Percentiles rank a stretch among this genome's conserved stretches.
Conservation (phyloP, 495 filamentous ascomycete genomes). For the Tuber aestivum region DNA sequence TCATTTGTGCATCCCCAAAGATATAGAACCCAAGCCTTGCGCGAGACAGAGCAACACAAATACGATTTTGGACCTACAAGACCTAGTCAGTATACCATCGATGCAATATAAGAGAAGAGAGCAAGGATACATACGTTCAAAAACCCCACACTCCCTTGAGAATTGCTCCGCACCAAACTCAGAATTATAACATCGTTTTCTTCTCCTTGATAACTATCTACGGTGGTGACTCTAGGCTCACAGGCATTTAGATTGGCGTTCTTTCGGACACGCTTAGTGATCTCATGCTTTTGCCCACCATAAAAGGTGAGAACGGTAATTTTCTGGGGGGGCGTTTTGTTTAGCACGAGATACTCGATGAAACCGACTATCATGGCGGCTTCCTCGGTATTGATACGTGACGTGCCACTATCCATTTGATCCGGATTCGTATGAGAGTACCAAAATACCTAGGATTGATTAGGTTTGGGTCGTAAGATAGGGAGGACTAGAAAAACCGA, state of each 20-base stretch:
- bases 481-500: slow-evolving; percentile 49
- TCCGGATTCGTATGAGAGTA: slow-evolving; percentile 61
- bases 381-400: slow-evolving; percentile 66
- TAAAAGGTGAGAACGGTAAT: slow-evolving; percentile 92
- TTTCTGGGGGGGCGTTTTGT: slow-evolving; percentile 53
- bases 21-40: slow-evolving; percentile 81
- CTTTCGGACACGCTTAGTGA: slow-evolving; percentile 52
- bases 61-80: slow-evolving; percentile 59
- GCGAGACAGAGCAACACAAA: slow-evolving; percentile 83
- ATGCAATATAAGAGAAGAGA: slow-evolving; percentile 7
- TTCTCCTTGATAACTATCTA: slow-evolving; percentile 92
- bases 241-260: slow-evolving; percentile 49
- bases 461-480: neutral
- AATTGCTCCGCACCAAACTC: slow-evolving; percentile 73
- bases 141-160: slow-evolving; percentile 38
- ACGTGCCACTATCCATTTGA: slow-evolving; percentile 57
- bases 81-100: slow-evolving; percentile 57
- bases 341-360: slow-evolving; percentile 63
- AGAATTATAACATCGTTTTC: slow-evolving; percentile 83
- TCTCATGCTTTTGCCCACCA: slow-evolving; percentile 69
- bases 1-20: slow-evolving; percentile 66
- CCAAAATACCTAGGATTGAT: slow-evolving; percentile 30
- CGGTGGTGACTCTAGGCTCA: slow-evolving; percentile 66
- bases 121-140: slow-evolving; percentile 30
- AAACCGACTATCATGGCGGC: slow-evolving; percentile 72